These are phyloP conservation scores for Irpex sp. DNA, from an alignment of 1,284 basidiomycete species.

Conservation along the genomic window DNA sequence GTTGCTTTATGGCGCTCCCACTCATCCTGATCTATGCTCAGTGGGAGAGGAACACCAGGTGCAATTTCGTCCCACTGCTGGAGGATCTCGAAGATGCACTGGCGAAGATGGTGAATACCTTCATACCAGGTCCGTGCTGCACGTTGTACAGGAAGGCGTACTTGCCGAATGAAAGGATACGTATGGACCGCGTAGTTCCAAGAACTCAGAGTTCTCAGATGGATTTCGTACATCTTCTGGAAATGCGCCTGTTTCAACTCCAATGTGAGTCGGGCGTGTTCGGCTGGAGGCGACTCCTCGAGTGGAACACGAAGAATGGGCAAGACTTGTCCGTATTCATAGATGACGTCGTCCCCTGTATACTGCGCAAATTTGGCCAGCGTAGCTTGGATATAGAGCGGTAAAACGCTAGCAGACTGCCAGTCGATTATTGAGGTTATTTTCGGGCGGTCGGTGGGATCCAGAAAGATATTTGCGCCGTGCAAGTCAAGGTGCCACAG, in stretches of 20 bases:
- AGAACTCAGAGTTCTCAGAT: neutral
- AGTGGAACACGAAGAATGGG: neutral
- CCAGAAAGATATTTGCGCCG: conserved; percentile 27
- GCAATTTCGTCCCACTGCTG: neutral
- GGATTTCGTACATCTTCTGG: neutral
- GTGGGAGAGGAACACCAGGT: neutral
- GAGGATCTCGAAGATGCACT: neutral
- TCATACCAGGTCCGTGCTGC: neutral
- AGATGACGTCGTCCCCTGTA: neutral
- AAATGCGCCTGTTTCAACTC: neutral
- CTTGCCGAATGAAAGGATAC: neutral
- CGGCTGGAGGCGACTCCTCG: neutral
- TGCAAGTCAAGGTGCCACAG: conserved; percentile 33
- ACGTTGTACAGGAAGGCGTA: too few relatives aligned
- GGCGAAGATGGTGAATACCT: neutral
- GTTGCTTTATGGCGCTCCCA: neutral
- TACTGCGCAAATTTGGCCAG: conserved; percentile 1
- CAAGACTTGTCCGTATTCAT: neutral
- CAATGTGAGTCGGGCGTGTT: neutral
- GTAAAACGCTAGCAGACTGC: conserved; percentile 18
- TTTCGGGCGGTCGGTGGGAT: conserved; percentile 11
- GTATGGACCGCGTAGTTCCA: neutral
- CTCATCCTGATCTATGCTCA: neutral
- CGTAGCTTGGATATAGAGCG: conserved; percentile 9
- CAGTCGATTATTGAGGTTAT: conserved; percentile 29